phyloP scores from a whole-genome alignment of 257 asterid species.

The Fraxinus pennsylvanica region DNA sequence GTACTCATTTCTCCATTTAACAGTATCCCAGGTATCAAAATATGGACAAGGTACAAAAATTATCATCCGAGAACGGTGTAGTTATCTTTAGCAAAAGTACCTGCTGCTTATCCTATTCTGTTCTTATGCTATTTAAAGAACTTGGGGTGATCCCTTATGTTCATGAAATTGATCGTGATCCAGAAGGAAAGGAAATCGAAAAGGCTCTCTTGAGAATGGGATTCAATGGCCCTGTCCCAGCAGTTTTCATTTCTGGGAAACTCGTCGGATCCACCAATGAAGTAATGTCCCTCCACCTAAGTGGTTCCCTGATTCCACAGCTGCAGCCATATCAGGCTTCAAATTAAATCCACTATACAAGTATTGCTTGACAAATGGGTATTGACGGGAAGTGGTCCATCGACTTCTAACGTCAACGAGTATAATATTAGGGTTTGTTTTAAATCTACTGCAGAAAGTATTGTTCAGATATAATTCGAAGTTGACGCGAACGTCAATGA shows the following conservation, averaged over 20 bases:
- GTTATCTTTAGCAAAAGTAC: slow-evolving; percentile 71
- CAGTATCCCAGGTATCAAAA: background rate
- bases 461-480: background rate
- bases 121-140: slow-evolving; percentile 55
- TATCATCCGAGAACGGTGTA: slow-evolving; percentile 60
- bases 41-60: slow-evolving; percentile 60
- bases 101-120: slow-evolving; percentile 75
- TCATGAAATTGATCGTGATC: slow-evolving; percentile 54
- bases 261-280: slow-evolving; percentile 76
- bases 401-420: background rate
- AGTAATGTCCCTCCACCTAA: slow-evolving; percentile 81
- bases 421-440: background rate
- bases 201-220: slow-evolving; percentile 54
- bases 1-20: background rate
- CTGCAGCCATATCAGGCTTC: slow-evolving; percentile 38
- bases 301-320: slow-evolving; percentile 54
- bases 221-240: slow-evolving; percentile 53
- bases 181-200: slow-evolving; percentile 65
- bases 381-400: background rate
- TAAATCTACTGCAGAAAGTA: background rate
- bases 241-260: slow-evolving; percentile 59
- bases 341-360: background rate
- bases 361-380: background rate
- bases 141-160: slow-evolving; percentile 51
- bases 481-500: background rate